Evolutionary conservation across 2,329 filamentous ascomycete species (phyloP), one percentile per base, ranked within the genome.

Genomic region (Xylariales sp.): DNA sequence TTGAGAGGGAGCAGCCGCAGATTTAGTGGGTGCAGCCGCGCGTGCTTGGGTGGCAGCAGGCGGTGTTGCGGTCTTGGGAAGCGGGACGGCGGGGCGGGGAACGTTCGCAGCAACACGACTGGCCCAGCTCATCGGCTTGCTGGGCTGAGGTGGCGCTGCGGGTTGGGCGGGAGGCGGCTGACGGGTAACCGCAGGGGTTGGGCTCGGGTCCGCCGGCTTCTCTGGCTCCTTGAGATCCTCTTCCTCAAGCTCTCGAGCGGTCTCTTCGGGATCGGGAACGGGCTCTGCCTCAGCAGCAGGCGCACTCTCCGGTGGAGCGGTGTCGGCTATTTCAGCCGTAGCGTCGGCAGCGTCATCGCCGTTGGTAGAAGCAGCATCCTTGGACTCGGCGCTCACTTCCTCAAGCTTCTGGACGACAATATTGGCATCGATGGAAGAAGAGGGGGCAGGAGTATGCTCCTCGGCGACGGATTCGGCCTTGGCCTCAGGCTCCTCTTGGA

Each of bases 111-210:
- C 76, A 27, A 68, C 69, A 49, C 77, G 80, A 65, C 77, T 87
- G 20, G 87, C 87, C 87, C 87, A 91, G 20, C 80, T 82, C 70
- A 85, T 78, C 31, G 80, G 79, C 70, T 82, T 83, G 18, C 72
- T 60, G 27, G 74, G 66, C 47, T 68, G 65, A 15, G 63, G 55
- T 22, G 62, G 58, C n/a, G 62, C 59, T 20, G 57, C 52, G 31
- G 64, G 55, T 20, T 56, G 51, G 38, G 58, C 48, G 21, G 63
- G 54, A 27, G 65, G 51, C 10, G 79, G 73, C 40, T 66, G 59
- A 21, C 65, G 55, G 66, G 78, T 61, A 40, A 64, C 57, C 29
- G 67, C 68, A 25, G 77, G 77, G 28, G 73, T 78, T 39, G 78
- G 72, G 53, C 60, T 68, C 21, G 78, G 76, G 25, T 81, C 78